Base-by-base conservation (phyloP, 768 basidiomycete genomes). In the Tricholoma sp. region DNA sequence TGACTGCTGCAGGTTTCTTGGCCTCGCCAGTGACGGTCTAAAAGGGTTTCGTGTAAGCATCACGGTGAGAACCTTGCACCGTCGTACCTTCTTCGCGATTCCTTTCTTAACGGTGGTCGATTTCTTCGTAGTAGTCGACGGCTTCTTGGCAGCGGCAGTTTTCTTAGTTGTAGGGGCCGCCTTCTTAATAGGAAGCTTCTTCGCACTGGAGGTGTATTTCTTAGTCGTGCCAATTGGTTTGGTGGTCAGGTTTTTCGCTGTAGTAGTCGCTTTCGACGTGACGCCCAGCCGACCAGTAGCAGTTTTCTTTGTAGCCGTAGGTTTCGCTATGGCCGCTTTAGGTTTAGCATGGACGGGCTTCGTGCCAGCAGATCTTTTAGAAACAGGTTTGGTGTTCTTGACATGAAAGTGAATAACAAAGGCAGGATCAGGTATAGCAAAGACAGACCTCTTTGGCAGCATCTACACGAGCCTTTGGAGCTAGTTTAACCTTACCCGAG, bases 401-500 rank as follows among this genome's bases (percentile, higher is more conserved):
- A 34, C 21, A 37, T 35, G 11, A 57, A 18, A 19, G 18, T 6
- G 35, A 43, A 34, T 51, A 49, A 22, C 57, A 51, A 43, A 61
- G 53, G 41, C 54, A 62, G 52, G 22, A 41, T 35, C 46, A 55
- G 39, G 49, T 50, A 55, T 6, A 27, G 29, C 19, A 41, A 53
- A 14, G 35, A 61, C 59, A 41, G 21, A 79, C 79, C 78, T 81
- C 79, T 65, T 81, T 81, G 11, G 77, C 76, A 54, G 82, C 81
- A 60, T 82, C 84, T n/a, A 74, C 65, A 35, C 77, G 75, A 63
- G 77, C 66, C 76, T 88, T 89, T 56, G 87, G 83, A 24, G 87
- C 74, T 19, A 74, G 59, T 54, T 67, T 67, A 22, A 74, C 79
- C 76, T 74, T 65, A 54, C 74, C 74, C 27, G 65, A 65, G n/a